Base-by-base conservation (phyloP, 1,139 yeast species). In the Sugiyamaella grinbergsii region DNA sequence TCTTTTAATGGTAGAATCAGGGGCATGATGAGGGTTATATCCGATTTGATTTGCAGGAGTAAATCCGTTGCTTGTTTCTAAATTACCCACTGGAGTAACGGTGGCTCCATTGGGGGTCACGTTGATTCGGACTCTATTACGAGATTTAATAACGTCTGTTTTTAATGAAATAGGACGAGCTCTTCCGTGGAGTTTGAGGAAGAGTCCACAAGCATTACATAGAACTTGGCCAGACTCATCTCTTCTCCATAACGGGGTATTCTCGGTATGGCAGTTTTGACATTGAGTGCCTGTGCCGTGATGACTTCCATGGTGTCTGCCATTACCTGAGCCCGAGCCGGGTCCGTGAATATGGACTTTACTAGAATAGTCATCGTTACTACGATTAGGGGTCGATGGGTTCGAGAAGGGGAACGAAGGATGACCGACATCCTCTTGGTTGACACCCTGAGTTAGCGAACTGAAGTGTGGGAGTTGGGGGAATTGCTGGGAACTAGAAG, bases 171-270 rank as follows among this genome's bases (percentile, higher is more conserved):
- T 89, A 3, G 98, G 97, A 61, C 98, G 77, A 28, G 96, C 88
- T 50, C 95, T 79, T 20, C 96, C 96, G 65, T 91, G 98, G 38
- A 91, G 76, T 70, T 91, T 91, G 56, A 91, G 73, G 64, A 91
- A 91, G 49, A 91, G 75, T 0, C 98, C 98, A 72, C 97, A 91
- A 3, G 98, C 98, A 71, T 91, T 91, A 68, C 98, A 91, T 47
- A 91, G 76, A 13, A 89, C 95, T 59, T 88, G 94, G 13, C 98
- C 98, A 15, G 86, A 80, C 65, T 90, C 96, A 68, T 90, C 96
- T 60, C 97, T 76, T 68, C 98, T 78, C 98, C 98, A 91, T 23
- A 91, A 73, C 0, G 98, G 98, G 1, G 98, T 91, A 1, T 93
- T 90, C 54, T 88, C 86, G 4, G 98, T 91, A 61, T 84, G 80